Base-by-base conservation (phyloP, 108 stramenopile species). In the Cafeteria roenbergensis region DNA sequence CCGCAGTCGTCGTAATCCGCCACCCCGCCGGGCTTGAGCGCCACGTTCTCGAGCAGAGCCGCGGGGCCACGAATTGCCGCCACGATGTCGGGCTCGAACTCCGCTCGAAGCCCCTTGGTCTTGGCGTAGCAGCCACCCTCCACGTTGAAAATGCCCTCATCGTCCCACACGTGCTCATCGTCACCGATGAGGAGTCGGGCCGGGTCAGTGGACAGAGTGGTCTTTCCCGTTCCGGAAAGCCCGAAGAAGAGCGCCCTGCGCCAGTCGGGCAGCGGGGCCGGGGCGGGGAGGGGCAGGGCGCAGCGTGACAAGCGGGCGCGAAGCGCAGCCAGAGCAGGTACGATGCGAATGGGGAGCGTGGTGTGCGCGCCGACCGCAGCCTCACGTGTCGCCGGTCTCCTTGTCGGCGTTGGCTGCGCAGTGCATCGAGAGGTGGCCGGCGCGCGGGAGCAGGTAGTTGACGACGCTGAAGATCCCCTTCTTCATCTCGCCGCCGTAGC, bases 121-220 rank as follows among this genome's bases (percentile, higher is more conserved):
- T 96, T 96, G 71, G 94, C 94, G 72, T 96, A 96, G 80, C 94
- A 96, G 32, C 94, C 94, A 52, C 94, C 94, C 74, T 96, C 94
- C 75, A 96, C 92, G 82, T 96, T 96, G 80, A 88, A 96, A 60
- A 96, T 77, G 51, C 94, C 94, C 34, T 92, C 74, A 57, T 96
- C 87, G 70, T 96, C 94, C 94, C 94, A 96, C 62, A 92, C 91
- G 72, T 92, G 91, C 66, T 92, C 91, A 67, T 92, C 85, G 64
- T 89, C 95, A 57, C 95, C 95, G 70, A 96, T 94, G 55, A 96
- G 81, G 61, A 83, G 85, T 32, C 95, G 82, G 57, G 88, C 79
- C 50, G 92, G 90, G 78, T 94, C 92, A 55, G 95, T 91, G 58
- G 89, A 90, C 53, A 96, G 76, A 12, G 95, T 94, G 17, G 92